These are phyloP conservation scores for Colletotrichum sidae DNA, from an alignment of 2,329 filamentous ascomycete species.

Conservation along the genomic window DNA sequence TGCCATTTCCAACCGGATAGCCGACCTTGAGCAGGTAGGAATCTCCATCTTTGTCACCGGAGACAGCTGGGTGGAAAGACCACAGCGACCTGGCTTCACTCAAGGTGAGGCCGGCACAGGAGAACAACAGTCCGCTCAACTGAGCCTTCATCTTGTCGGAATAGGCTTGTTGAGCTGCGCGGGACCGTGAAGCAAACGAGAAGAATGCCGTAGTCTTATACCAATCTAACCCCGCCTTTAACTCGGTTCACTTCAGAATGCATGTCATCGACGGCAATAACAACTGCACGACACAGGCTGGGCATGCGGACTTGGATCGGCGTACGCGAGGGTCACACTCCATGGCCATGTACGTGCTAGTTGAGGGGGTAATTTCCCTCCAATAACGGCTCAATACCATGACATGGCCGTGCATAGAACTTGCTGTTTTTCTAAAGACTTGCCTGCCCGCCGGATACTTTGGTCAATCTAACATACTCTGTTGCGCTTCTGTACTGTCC, in stretches of 20 bases:
- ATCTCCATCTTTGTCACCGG: constrained; percentile 17
- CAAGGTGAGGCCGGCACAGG: background rate
- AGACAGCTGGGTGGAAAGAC: constrained; percentile 26
- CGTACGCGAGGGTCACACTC: background rate
- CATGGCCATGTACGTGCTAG: background rate
- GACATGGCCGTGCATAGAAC: constrained; percentile 7
- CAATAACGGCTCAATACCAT: constrained; percentile 5
- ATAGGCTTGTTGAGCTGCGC: background rate
- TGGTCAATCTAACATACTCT: constrained; percentile 2
- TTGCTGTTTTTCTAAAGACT: background rate
- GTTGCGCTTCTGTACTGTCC: background rate
- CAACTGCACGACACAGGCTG: constrained; percentile 4
- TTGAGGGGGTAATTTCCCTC: constrained; percentile 19
- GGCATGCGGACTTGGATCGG: constrained; percentile 13
- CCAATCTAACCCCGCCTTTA: constrained; percentile 1
- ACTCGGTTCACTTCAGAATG: background rate
- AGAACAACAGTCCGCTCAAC: background rate
- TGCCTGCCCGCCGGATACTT: background rate
- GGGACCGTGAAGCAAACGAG: too few species aligned
- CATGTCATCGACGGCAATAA: background rate
- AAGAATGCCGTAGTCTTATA: background rate
- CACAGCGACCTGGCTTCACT: constrained; percentile 25
- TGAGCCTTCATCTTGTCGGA: constrained; percentile 5
- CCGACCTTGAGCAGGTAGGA: constrained; percentile 45
- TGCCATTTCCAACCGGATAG: constrained; percentile 62